Evolutionary conservation across 495 filamentous ascomycete species (phyloP).

Genomic region (Daldinia vernicosa): DNA sequence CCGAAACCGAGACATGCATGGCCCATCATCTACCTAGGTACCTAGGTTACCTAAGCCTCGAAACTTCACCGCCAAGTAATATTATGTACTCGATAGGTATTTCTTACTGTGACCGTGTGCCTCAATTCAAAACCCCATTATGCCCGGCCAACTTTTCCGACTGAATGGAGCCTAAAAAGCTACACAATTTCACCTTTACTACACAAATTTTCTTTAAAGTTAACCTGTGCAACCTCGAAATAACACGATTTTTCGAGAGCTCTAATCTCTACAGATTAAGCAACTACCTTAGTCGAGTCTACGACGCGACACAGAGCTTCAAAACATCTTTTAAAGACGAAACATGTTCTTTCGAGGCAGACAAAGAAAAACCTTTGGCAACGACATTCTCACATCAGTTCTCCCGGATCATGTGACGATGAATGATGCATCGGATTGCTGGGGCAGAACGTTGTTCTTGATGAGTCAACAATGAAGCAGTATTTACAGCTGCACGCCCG

Average conservation of each 20-base stretch:
- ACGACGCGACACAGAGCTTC: slow-evolving; percentile 3
- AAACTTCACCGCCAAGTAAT: neutral
- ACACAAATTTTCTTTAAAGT: slow-evolving; percentile 23
- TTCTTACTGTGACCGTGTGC: slow-evolving; percentile 12
- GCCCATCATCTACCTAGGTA: neutral
- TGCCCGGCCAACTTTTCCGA: slow-evolving; percentile 11
- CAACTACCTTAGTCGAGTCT: neutral
- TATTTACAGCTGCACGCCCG: slow-evolving; percentile 11
- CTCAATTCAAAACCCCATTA: neutral
- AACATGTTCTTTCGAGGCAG: slow-evolving; percentile 8
- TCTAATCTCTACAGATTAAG: neutral
- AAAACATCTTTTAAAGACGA: neutral
- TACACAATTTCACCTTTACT: slow-evolving; percentile 27
- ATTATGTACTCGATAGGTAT: neutral
- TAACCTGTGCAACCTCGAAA: slow-evolving; percentile 22
- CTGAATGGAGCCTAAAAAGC: slow-evolving; percentile 19
- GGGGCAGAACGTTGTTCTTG: slow-evolving; percentile 19
- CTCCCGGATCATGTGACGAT: slow-evolving; percentile 39
- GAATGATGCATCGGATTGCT: slow-evolving; percentile 26
- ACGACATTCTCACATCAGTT: slow-evolving; percentile 36
- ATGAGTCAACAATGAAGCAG: slow-evolving; percentile 41
- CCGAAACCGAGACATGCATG: slow-evolving; percentile 15
- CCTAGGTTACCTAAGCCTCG: neutral
- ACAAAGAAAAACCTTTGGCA: slow-evolving; percentile 30
- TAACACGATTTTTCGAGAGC: neutral